Evolutionary conservation across 345 rosid species (phyloP).

Genomic region (Citrus cavaleriei): DNA sequence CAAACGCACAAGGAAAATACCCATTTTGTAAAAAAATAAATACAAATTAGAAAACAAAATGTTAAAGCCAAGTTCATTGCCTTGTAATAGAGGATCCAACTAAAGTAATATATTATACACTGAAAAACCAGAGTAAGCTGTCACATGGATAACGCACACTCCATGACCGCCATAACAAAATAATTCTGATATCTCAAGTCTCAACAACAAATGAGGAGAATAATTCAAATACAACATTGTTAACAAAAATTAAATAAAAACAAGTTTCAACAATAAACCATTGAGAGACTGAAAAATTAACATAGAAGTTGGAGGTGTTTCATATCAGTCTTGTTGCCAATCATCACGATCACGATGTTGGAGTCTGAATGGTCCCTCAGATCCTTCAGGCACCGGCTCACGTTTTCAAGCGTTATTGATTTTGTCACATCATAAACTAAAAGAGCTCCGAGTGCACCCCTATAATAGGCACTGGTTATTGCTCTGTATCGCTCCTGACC

Average conservation of each 20-base stretch:
- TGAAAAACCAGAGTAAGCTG: neutral
- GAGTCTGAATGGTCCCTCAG: slow-evolving; percentile 94
- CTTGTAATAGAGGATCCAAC: neutral
- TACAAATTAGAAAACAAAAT: neutral
- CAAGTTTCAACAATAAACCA: neutral
- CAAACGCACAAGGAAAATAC: no score
- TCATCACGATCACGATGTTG: slow-evolving; percentile 83
- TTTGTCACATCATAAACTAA: slow-evolving; percentile 86
- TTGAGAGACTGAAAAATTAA: neutral
- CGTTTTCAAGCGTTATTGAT: slow-evolving; percentile 83
- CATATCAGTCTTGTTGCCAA: slow-evolving; percentile 93
- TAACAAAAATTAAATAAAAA: neutral
- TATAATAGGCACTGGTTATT: slow-evolving; percentile 80
- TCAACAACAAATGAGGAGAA: neutral
- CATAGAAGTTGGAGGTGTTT: slow-evolving; percentile 47
- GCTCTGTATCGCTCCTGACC: slow-evolving; percentile 96
- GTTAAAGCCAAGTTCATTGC: neutral
- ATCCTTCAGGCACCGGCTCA: slow-evolving; percentile 90
- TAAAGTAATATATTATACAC: no score
- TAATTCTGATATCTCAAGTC: neutral
- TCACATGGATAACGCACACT: neutral
- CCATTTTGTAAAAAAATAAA: no score
- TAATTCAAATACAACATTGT: neutral
- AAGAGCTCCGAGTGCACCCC: slow-evolving; percentile 96
- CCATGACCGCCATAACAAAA: neutral